Percentiles rank a stretch among this genome's conserved stretches.
Evolutionary conservation across 2,329 filamentous ascomycete species (phyloP).

Genomic region (Phialophora expanda): DNA sequence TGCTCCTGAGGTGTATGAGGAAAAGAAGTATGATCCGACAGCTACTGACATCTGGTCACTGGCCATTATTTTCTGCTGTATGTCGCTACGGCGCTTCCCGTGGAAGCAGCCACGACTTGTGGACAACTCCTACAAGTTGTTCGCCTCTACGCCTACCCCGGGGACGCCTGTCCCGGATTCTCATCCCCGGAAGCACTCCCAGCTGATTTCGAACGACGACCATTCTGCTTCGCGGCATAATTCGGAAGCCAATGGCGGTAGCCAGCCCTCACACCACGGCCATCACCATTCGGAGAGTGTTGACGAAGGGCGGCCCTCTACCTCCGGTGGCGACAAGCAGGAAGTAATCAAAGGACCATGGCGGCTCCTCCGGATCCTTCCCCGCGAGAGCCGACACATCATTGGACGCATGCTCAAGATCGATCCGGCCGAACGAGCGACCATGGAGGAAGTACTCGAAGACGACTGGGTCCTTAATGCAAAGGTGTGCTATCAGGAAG

Average conservation of each 20-base stretch:
- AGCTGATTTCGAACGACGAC: conserved; percentile 29
- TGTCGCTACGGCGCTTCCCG: conserved; percentile 91
- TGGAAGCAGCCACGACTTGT: conserved; percentile 94
- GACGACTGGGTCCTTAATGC: conserved; percentile 91
- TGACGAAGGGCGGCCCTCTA: conserved; percentile 30
- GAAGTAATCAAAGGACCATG: conserved; percentile 91
- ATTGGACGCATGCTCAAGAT: conserved; percentile 92
- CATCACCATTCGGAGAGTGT: conserved; percentile 32
- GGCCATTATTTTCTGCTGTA: conserved; percentile 98
- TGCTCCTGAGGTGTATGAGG: conserved; percentile 94
- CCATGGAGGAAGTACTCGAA: conserved; percentile 80
- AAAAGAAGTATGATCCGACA: conserved; percentile 89
- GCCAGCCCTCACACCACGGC: conserved; percentile 36
- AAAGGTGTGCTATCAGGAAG: conserved; percentile 79
- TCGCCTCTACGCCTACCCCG: conserved; percentile 81
- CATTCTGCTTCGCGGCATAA: conserved; percentile 20
- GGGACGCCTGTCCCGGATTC: conserved; percentile 58
- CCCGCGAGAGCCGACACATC: conserved; percentile 86
- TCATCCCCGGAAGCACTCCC: conserved; percentile 43
- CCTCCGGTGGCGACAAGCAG: conserved; percentile 58
- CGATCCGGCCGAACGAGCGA: conserved; percentile 80
- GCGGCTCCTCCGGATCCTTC: conserved; percentile 83
- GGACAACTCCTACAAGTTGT: conserved; percentile 94
- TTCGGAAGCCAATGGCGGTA: conserved; percentile 30
- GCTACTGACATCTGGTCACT: conserved; percentile 97